These are phyloP conservation scores for Leptosphaerulina australis DNA, from an alignment of 2,329 filamentous ascomycete species.

Conservation along the genomic window DNA sequence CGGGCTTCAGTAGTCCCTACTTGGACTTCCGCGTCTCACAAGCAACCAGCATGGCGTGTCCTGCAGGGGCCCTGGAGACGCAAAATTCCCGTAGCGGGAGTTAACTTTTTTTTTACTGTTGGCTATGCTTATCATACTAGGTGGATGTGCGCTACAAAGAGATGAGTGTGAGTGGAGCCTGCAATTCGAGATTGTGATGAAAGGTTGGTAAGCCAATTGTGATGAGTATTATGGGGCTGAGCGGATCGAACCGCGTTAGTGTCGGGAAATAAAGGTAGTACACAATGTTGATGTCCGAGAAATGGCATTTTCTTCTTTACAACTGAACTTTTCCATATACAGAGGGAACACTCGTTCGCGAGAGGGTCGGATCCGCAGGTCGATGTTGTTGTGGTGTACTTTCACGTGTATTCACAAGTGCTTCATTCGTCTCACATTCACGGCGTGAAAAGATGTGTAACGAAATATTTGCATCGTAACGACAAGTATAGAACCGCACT, in stretches of 20 bases:
- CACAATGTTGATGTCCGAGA: slow-evolving; percentile 12
- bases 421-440: not conserved
- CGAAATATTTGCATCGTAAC: not conserved
- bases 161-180: slow-evolving; percentile 11
- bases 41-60: slow-evolving; percentile 8
- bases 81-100: slow-evolving; percentile 11
- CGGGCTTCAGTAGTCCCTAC: slow-evolving; percentile 19
- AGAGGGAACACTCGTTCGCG: not conserved
- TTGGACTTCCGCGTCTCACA: slow-evolving; percentile 15
- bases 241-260: slow-evolving; percentile 12
- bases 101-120: slow-evolving; percentile 18
- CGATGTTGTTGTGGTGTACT: not conserved
- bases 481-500: slow-evolving; percentile 17
- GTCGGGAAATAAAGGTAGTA: slow-evolving; percentile 16
- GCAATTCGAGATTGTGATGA: slow-evolving; percentile 5
- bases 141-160: not conserved
- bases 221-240: slow-evolving; percentile 7
- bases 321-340: not conserved
- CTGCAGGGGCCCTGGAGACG: slow-evolving; percentile 15
- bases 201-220: slow-evolving; percentile 6
- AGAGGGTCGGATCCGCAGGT: slow-evolving; percentile 11
- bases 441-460: not conserved
- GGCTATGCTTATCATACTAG: slow-evolving; percentile 6
- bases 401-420: not conserved
- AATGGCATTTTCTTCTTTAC: slow-evolving; percentile 1